phyloP scores from a whole-genome alignment of 345 rosid genomes.

The Stellera chamaejasme region DNA sequence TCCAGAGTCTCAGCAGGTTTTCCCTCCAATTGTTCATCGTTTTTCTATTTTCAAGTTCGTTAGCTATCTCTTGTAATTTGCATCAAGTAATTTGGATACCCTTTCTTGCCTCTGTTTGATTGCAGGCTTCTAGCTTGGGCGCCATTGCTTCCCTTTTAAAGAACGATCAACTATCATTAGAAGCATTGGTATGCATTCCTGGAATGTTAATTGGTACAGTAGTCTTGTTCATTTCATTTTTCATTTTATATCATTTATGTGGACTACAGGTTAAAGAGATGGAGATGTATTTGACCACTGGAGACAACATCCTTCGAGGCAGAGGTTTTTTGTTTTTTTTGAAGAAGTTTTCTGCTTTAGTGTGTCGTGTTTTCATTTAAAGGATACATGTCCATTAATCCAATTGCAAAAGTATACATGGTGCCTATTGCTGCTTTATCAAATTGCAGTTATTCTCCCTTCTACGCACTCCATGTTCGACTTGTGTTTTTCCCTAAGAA shows the following conservation, averaged over 20 bases:
- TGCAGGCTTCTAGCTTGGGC: slow-evolving; percentile 61
- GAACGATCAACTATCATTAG: slow-evolving; percentile 39
- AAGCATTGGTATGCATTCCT: slow-evolving; percentile 38
- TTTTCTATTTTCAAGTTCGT: not conserved
- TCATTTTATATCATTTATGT: not conserved
- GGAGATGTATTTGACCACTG: slow-evolving; percentile 75
- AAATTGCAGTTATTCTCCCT: not conserved
- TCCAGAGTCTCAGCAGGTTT: slow-evolving; percentile 54
- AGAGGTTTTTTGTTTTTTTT: slow-evolving; percentile 41
- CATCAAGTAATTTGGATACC: not conserved
- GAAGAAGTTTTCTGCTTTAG: not conserved
- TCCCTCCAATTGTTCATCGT: not conserved
- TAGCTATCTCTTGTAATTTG: not conserved
- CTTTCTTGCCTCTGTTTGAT: not conserved
- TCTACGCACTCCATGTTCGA: not conserved
- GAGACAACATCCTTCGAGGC: slow-evolving; percentile 59
- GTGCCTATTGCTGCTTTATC: too few species aligned
- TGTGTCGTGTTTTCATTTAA: not conserved
- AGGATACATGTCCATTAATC: too few species aligned
- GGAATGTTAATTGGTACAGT: not conserved
- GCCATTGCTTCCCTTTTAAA: slow-evolving; percentile 55
- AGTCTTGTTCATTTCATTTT: not conserved
- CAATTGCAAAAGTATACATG: too few species aligned
- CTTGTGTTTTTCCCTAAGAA: not conserved
- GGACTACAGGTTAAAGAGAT: slow-evolving; percentile 60